Base-by-base conservation (phyloP, 805 yeast species). In the Metschnikowia cerradonensis region DNA sequence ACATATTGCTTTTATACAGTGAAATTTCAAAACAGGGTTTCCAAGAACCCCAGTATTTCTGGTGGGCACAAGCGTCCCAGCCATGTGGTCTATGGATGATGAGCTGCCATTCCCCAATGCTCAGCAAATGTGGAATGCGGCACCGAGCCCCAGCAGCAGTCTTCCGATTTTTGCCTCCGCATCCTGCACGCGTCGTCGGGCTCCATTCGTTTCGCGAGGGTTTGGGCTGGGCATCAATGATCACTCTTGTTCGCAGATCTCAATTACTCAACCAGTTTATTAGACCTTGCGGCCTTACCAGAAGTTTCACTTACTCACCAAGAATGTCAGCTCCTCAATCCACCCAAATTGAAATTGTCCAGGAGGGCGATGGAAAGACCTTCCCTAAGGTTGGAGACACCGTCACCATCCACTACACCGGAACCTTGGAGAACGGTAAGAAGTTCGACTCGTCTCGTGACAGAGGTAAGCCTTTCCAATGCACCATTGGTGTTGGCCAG, bases 361-460 rank as follows among this genome's bases (percentile, higher is more conserved):
- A 71, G 60, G 72, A 72, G 69, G 90, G 97, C 71, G 96, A 92
- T 70, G 96, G 94, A 58, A 79, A 77, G 67, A 85, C 84, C 63
- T 91, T 78, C 83, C 97, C 98, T 67, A 77, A 86, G 71, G 68
- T 76, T 38, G 97, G 97, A 62, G 97, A 91, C 75, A 73, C 77
- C 58, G 94, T 92, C 59, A 85, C 97, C 57, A 92, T 92, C 67
- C 97, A 92, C 77, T 92, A 92, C 82, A 86, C 88, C 48, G 98
- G 98, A 63, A 90, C 96, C 52, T 80, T 92, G 67, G 96, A 89
- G 72, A 88, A 88, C 72, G 98, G 98, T 64, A 90, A 88, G 78
- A 89, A 89, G 75, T 92, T 92, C 68, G 98, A 92, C 72, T 89
- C 97, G 48, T 90, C 97, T 50, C 81, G 90, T 62, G 96, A 90